phyloP scores from a whole-genome alignment of 2,329 filamentous ascomycete species.

The Botrytis paeoniae region DNA sequence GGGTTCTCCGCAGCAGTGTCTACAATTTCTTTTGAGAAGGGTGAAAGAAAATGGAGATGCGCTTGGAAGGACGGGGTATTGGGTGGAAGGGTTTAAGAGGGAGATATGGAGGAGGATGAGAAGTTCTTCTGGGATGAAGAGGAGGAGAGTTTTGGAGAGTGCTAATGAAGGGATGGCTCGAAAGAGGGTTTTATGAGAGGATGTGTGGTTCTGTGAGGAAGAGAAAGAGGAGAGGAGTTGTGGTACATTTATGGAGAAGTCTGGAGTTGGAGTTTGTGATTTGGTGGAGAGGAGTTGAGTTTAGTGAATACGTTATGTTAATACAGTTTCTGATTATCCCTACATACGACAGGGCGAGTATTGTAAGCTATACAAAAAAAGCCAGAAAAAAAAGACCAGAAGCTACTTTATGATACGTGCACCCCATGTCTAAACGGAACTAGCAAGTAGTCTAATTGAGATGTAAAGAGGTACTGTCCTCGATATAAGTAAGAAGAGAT shows the following conservation, averaged over 20 bases:
- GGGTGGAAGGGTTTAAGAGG: conserved; percentile 23
- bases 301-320: neutral
- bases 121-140: no score
- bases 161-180: neutral
- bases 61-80: conserved; percentile 40
- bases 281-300: neutral
- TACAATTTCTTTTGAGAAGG: conserved; percentile 70
- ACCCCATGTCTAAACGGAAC: neutral
- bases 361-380: no score
- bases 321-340: no score
- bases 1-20: conserved; percentile 70
- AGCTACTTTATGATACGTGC: rapidly evolving
- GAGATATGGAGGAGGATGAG: conserved; percentile 26
- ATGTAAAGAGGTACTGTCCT: neutral
- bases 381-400: neutral
- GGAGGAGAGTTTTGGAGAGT: no score
- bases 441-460: neutral
- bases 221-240: neutral
- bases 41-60: conserved; percentile 49
- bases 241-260: neutral
- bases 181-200: neutral
- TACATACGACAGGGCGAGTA: neutral
- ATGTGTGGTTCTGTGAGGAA: neutral
- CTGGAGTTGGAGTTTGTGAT: neutral
- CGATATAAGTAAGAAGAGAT: neutral